A percentile compares a stretch with the other conserved stretches of the same genome.
Evolutionary conservation across 2,329 filamentous ascomycete species (phyloP).

Genomic region (Cercospora nicotianae): DNA sequence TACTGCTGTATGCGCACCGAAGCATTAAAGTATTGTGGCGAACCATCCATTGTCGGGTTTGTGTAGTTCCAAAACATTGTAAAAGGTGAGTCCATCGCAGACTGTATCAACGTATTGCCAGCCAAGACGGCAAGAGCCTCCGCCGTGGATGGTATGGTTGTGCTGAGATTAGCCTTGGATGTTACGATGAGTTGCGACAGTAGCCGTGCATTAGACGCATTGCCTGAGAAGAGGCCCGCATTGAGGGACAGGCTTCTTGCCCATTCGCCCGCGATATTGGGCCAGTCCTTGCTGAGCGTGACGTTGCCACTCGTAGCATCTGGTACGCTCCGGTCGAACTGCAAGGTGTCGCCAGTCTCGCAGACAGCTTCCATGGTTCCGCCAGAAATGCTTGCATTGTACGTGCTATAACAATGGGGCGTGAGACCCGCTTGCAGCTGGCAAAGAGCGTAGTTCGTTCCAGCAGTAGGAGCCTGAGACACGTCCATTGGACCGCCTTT

Average conservation of each 20-base stretch:
- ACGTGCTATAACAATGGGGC: constrained; percentile 64
- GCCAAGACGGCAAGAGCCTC: constrained; percentile 72
- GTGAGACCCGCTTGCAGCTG: constrained; percentile 64
- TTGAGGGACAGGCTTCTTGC: constrained; percentile 46
- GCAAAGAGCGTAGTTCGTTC: constrained; percentile 71
- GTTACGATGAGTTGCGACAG: constrained; percentile 48
- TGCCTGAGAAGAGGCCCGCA: constrained; percentile 45
- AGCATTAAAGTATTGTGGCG: constrained; percentile 63
- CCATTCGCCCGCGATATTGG: constrained; percentile 47
- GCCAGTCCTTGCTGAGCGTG: constrained; percentile 45
- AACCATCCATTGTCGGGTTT: constrained; percentile 38
- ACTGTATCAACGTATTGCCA: constrained; percentile 64
- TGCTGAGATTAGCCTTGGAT: constrained; percentile 44
- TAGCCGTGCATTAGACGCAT: constrained; percentile 47
- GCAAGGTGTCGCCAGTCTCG: constrained; percentile 57
- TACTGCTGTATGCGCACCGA: constrained; percentile 67
- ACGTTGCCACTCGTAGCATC: constrained; percentile 57
- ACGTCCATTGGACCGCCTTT: constrained; percentile 41
- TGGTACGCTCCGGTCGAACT: constrained; percentile 54
- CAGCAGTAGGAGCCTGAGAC: neutral
- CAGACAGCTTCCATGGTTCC: constrained; percentile 63
- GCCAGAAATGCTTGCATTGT: constrained; percentile 51
- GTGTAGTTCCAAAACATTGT: constrained; percentile 48
- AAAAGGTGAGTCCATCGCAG: constrained; percentile 61
- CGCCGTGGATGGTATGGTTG: constrained; percentile 63